Evolutionary conservation across 2,329 filamentous ascomycete species (phyloP), one percentile per base, ranked within the genome.

Genomic region (Aspergillus pseudoterreus): DNA sequence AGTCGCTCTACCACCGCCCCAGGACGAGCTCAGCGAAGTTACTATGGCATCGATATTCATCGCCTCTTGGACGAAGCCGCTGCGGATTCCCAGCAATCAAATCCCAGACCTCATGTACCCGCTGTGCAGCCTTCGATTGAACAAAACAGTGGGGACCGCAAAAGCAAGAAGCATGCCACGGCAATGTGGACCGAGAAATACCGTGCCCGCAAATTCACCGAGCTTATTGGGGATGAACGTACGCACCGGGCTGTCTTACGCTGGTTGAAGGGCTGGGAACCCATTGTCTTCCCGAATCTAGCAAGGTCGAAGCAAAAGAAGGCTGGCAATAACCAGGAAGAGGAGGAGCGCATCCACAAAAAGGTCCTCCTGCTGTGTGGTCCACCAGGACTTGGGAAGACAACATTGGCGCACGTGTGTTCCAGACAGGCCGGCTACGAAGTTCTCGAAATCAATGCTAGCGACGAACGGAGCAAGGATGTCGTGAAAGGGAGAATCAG

Each of bases 161-260:
- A 49, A 41, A 57, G 59, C 43, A 66, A 67, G 32, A 71, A 71
- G 46, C 41, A 63, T n/a, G 55, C 66, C 27, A 63, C 62, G 39
- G 63, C 60, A 48, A 71, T 99, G 66, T 99, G 94, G 94, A 96
- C 92, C 0, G 94, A 99, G 67, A 99, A 99, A 68, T 99, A 99
- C 67, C 86, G 94, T 33, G 94, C 94, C 24, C 84, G 84, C 54
- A 92, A 85, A 62, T 99, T 97, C 63, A 88, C 92, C 61, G 94
- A 99, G 61, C 78, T 99, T 0, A 90, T 95, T 44, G 95, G 95
- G 24, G 94, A 99, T 62, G 94, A 99, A 66, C 81, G 91, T 42
- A 97, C 92, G 22, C 95, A 99, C 70, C 84, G 94, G 54, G 82
- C 87, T 53, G 92, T 99, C 4, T 76, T 99, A 50, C 84, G 88